Evolutionary conservation across 352 stramenopile genomes (phyloP), one percentile per base, ranked within the genome.

Genomic region (Phytophthora chlamydospora): DNA sequence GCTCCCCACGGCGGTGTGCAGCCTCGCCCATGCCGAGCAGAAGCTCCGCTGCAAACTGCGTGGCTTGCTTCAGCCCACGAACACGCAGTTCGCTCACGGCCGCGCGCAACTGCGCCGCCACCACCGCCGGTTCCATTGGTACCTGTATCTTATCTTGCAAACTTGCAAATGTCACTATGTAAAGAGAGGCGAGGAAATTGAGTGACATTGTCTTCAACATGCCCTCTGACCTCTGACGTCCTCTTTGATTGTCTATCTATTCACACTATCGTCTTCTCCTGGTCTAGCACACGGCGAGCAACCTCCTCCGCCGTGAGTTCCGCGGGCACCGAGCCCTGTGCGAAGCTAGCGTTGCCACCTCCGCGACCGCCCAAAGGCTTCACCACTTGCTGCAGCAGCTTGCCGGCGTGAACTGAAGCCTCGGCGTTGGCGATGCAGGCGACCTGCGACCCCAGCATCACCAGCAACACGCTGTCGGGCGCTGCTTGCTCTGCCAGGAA

Each of bases 11-110:
- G n/a, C 31, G 44, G 17, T 70, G 68, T 29, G 76, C 46, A 41
- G 70, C 64, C 13, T 78, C 58, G 2, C 82, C 75, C 21, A 95
- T 76, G 11, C 83, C 82, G n/a, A 92, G 66, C 32, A 93, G 60
- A 31, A 95, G 75, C 66, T 95, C 85, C 10, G 82, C 83, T 14
- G 79, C 82, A 21, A 95, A 95, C 17, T 84, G 75, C 35, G 80
- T 75, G 27, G 78, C 83, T 13, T 92, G 76, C 45, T 84, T 89
- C 29, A 95, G 69, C 0, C 85, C 85, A 7, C 83, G 78, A 19
- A 68, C 62, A 31, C 80, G 70, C 44, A 93, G 58, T 19, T 83
- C 73, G 5, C 60, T 57, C 66, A 85, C 74, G 31, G 80, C 80
- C 21, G 52, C 58, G 34, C 82, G 80, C 52, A 91, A 66, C 52